Base-by-base conservation (phyloP, 768 basidiomycete genomes). In the Erythrobasidium yunnanense region DNA sequence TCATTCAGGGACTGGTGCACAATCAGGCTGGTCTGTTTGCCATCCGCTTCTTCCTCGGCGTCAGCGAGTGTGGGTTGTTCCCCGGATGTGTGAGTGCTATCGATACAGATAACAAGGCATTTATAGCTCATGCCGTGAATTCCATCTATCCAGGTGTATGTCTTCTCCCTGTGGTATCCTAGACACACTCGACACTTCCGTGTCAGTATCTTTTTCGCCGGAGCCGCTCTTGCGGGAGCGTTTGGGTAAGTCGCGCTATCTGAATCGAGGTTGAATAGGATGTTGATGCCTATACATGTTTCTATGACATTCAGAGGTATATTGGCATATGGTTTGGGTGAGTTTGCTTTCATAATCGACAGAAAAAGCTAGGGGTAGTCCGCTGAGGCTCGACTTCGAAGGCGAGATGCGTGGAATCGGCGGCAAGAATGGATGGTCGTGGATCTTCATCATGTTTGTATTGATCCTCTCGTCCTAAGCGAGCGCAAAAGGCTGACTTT, bases 221-320 rank as follows among this genome's bases (percentile, higher is more conserved):
- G 82, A 52, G 80, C 83, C 4, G 82, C 83, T 7, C 76, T 86
- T 33, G 82, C 84, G 4, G 83, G 84, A 25, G 83, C 84, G 1
- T 84, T 85, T 68, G 83, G 83, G 68, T 81, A 83, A 30, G 80
- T 84, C 58, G 77, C 84, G 6, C 83, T 84, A 4, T 84, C 80
- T 69, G 78, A n/a, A n/a, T n/a, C n/a, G n/a, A n/a, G n/a, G n/a
- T n/a, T n/a, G n/a, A n/a, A n/a, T n/a, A n/a, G n/a, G n/a, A n/a
- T n/a, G n/a, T n/a, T n/a, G n/a, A n/a, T n/a, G n/a, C n/a, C n/a
- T n/a, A n/a, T n/a, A n/a, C n/a, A n/a, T n/a, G n/a, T n/a, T n/a
- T n/a, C n/a, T n/a, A n/a, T n/a, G n/a, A n/a, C n/a, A n/a, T n/a
- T n/a, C n/a, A n/a, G n/a, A n/a, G n/a, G n/a, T n/a, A n/a, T n/a